Evolutionary conservation across 495 filamentous ascomycete genomes (phyloP).

Genomic region (Aspergillus egyptiacus): DNA sequence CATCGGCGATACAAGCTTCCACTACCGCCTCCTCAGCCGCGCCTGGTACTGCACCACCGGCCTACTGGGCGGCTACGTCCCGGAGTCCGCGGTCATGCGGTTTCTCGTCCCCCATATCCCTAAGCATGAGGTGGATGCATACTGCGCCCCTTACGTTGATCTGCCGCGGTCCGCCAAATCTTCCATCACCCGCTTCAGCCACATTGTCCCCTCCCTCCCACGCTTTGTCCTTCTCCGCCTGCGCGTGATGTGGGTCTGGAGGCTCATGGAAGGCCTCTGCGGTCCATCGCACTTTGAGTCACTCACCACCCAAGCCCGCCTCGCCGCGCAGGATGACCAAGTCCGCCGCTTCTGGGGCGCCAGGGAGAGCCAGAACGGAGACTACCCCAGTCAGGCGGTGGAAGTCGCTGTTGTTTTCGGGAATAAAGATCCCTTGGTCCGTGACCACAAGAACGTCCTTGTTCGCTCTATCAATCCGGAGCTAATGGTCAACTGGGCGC

Average conservation of each 20-base stretch:
- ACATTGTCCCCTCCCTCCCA: neutral
- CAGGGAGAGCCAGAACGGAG: neutral
- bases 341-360: neutral
- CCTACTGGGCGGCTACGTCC: neutral
- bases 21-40: constrained; percentile 2
- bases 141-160: neutral
- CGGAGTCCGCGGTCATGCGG: neutral
- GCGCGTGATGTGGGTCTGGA: neutral
- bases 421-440: neutral
- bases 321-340: neutral
- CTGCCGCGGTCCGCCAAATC: neutral
- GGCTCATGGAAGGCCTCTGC: neutral
- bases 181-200: neutral
- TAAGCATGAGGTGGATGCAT: neutral
- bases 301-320: neutral
- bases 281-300: neutral
- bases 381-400: too few relatives aligned
- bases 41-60: neutral
- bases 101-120: neutral
- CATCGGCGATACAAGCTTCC: neutral
- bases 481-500: neutral
- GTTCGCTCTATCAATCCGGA: neutral
- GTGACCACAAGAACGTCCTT: neutral
- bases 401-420: neutral
- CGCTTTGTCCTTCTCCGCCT: neutral